Evolutionary conservation across 768 basidiomycete species (phyloP).

Genomic region (Kwoniella mangroviensis): DNA sequence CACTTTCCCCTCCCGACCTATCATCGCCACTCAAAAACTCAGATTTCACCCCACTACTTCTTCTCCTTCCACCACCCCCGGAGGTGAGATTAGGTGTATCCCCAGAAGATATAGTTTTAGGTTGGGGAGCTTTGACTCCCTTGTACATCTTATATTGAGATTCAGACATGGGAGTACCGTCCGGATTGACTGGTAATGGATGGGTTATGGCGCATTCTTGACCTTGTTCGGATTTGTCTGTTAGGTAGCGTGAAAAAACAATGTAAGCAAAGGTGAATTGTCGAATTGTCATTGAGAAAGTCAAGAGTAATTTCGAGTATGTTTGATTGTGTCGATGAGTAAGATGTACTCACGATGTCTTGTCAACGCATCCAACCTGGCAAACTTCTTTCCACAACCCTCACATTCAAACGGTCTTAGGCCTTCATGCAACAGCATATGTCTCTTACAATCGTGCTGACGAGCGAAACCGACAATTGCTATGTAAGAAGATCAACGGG

Average conservation of each 20-base stretch:
- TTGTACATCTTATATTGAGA: constrained; percentile 54
- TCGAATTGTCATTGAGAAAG: neutral
- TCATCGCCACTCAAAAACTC: constrained; percentile 28
- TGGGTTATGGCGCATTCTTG: constrained; percentile 70
- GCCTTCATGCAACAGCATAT: constrained; percentile 92
- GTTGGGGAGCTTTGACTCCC: constrained; percentile 24
- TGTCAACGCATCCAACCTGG: constrained; percentile 91
- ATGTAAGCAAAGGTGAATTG: constrained; percentile 13
- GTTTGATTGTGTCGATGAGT: too few species aligned
- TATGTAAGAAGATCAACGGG: neutral
- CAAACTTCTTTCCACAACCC: constrained; percentile 90
- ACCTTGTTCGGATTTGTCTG: constrained; percentile 79
- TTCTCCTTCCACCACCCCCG: constrained; percentile 17
- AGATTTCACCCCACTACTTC: constrained; percentile 19
- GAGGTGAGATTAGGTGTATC: neutral
- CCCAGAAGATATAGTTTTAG: neutral
- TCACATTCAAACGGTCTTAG: constrained; percentile 90
- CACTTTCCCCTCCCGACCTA: constrained; percentile 33
- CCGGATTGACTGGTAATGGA: constrained; percentile 57
- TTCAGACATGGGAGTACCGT: constrained; percentile 55
- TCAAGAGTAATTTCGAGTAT: too few species aligned
- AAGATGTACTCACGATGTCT: constrained; percentile 76
- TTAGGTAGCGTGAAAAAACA: neutral
- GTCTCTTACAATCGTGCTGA: constrained; percentile 95
- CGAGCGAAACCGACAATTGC: constrained; percentile 72